A percentile compares a stretch with the other conserved stretches of the same genome.
Conservation (phyloP, 371 early-diverging fungal species). For the Dinochytrium kinnereticum region DNA sequence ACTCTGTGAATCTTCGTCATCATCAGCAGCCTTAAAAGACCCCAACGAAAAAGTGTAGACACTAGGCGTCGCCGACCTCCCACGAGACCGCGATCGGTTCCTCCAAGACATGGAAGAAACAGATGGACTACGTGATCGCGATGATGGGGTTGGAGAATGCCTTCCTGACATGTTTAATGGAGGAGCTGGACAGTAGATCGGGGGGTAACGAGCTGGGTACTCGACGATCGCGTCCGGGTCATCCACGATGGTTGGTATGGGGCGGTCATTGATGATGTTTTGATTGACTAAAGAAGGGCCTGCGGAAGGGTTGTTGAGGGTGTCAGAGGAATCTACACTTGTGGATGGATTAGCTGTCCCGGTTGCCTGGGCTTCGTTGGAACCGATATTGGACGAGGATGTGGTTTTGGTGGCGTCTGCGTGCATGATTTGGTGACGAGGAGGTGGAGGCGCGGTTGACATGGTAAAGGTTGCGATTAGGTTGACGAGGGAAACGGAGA, state of each 20-base stretch:
- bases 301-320: background rate
- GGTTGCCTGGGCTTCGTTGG: background rate
- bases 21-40: background rate
- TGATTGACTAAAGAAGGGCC: too few species aligned
- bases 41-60: background rate
- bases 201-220: background rate
- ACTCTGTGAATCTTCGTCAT: background rate
- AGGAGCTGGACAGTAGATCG: conserved; percentile 13
- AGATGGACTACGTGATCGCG: background rate
- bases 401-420: background rate
- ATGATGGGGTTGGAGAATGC: background rate
- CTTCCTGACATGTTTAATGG: background rate
- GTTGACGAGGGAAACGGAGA: conserved; percentile 12
- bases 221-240: background rate
- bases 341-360: background rate
- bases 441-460: background rate
- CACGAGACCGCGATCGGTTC: background rate
- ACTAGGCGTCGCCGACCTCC: background rate
- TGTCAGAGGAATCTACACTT: background rate
- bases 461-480: conserved; percentile 7
- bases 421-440: background rate
- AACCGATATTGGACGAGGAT: background rate
- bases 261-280: too few species aligned
- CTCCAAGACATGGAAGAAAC: background rate
- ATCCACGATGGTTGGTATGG: background rate